These are phyloP conservation scores for Clathrospora elynae DNA, from an alignment of 2,329 filamentous ascomycete species.

Conservation along the genomic window DNA sequence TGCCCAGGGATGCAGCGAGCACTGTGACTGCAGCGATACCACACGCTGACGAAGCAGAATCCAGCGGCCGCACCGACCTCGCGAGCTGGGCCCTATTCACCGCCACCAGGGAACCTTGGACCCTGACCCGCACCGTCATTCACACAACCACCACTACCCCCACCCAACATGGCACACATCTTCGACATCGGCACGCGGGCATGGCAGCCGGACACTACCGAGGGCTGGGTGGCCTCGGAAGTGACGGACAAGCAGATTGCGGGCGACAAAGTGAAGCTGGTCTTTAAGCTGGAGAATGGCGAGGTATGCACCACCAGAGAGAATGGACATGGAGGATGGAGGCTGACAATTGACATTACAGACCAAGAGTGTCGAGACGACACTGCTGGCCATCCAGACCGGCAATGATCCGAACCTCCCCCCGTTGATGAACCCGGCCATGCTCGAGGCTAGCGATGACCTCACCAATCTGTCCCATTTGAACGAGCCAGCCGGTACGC, in stretches of 20 bases:
- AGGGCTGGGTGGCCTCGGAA: slow-evolving; percentile 98
- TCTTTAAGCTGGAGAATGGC: slow-evolving; percentile 90
- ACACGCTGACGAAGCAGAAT: slow-evolving; percentile 24
- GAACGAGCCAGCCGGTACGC: slow-evolving; percentile 92
- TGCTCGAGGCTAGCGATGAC: slow-evolving; percentile 98
- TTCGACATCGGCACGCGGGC: slow-evolving; percentile 97
- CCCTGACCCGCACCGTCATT: slow-evolving; percentile 30
- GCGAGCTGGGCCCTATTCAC: slow-evolving; percentile 28
- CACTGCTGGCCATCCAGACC: slow-evolving; percentile 74
- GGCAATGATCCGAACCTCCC: slow-evolving; percentile 79
- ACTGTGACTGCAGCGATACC: slow-evolving; percentile 38
- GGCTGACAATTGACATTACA: slow-evolving; percentile 49
- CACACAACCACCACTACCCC: slow-evolving; percentile 28
- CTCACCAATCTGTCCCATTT: slow-evolving; percentile 96
- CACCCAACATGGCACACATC: slow-evolving; percentile 75
- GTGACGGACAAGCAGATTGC: slow-evolving; percentile 82
- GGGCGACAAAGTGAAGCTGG: slow-evolving; percentile 83
- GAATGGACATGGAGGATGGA: slow-evolving; percentile 1
- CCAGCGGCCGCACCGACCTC: slow-evolving; percentile 22
- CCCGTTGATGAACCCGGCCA: slow-evolving; percentile 95
- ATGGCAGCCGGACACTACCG: slow-evolving; percentile 94
- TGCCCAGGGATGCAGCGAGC: slow-evolving; percentile 32
- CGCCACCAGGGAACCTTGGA: slow-evolving; percentile 30
- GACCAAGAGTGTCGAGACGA: slow-evolving; percentile 80
- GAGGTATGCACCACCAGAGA: slow-evolving; percentile 65